Evolutionary conservation across 1,284 basidiomycete species (phyloP), one percentile per base, ranked within the genome.

Genomic region (Microbotryum scabiosae): DNA sequence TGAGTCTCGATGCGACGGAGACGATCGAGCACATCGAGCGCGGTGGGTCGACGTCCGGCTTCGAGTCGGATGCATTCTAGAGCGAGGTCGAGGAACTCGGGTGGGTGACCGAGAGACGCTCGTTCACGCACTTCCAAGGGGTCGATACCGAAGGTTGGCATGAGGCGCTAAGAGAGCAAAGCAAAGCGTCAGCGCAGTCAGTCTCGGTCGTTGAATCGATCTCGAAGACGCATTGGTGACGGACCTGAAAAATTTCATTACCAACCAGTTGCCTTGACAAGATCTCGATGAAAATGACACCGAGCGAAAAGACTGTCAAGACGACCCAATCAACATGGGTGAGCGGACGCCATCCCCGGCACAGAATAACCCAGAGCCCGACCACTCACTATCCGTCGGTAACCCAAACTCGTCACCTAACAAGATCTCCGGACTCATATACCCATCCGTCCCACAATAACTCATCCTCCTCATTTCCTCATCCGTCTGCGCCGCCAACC

Each of bases 371-470:
- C 3, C 21, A 20, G 36, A 18, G 26, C 20, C 26, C 1, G 5
- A n/a, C 18, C 12, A 41, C 36, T 41, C 36, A 41, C 36, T 41
- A 73, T 98, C 94, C 8, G 93, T 94, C 3, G 90, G 86, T 8
- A 97, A 82, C 72, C 90, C 87, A 71, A 97, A 97, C 70, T 90
- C 87, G 58, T 88, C 82, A 21, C 93, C 92, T 16, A 90, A 79
- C 8, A 97, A 79, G 69, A 98, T 96, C 75, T 97, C 94, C 0
- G 93, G 94, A 10, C 76, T 77, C 80, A 80, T 76, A 68, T 76
- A 90, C 4, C 88, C 87, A 72, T 97, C 93, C 0, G 93, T 97
- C 20, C 93, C 93, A 70, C 94, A 97, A 77, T 94, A 97, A 0
- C 21, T 96, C 70, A 97, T 84, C 23, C 91, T 82, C 71, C 87